Base-by-base conservation (phyloP, 768 basidiomycete species). In the Hirschioporus abietinus region DNA sequence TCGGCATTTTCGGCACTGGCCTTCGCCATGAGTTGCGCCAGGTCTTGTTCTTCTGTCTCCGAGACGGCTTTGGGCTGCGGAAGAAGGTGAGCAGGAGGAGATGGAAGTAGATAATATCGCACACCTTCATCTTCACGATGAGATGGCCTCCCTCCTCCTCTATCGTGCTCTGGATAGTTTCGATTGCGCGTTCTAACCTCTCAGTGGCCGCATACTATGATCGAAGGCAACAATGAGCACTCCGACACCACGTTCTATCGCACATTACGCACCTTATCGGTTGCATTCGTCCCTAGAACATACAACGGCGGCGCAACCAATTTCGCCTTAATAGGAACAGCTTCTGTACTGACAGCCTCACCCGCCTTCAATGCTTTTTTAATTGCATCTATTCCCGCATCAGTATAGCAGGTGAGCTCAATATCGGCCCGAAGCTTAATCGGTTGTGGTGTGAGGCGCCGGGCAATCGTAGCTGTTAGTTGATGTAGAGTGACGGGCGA, bases 371-470 rank as follows among this genome's bases (percentile, higher is more conserved):
- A 83, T 0, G 97, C 96, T 64, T 88, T 89, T 79, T 94, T 94
- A 79, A 99, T 98, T 6, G 96, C 95, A 72, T 97, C 94, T 75
- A 99, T 98, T 9, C 97, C 96, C 7, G 92, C 87, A 35, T 95
- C 95, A 0, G 91, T 90, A 76, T 97, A 99, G 77, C 96, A 99
- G 57, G 95, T 97, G 60, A 99, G 80, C 78, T 99, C 95, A 72
- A 99, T 92, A 78, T 99, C 97, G 4, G 97, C 95, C 71, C 97
- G 93, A 57, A 99, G 86, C 80, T 98, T 99, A 83, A 99, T 96
- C 6, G 97, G 95, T 76, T 99, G 97, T 1, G 97, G 97, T 0
- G 97, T 99, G 52, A 99, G 83, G 15, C 97, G 90, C 59, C 95
- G 90, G 7, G 96, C 95, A 74, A 99, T 97, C 24, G 94, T 96